These are phyloP conservation scores for Penicillium decumbens DNA, from an alignment of 2,329 filamentous ascomycete genomes.

Conservation along the genomic window DNA sequence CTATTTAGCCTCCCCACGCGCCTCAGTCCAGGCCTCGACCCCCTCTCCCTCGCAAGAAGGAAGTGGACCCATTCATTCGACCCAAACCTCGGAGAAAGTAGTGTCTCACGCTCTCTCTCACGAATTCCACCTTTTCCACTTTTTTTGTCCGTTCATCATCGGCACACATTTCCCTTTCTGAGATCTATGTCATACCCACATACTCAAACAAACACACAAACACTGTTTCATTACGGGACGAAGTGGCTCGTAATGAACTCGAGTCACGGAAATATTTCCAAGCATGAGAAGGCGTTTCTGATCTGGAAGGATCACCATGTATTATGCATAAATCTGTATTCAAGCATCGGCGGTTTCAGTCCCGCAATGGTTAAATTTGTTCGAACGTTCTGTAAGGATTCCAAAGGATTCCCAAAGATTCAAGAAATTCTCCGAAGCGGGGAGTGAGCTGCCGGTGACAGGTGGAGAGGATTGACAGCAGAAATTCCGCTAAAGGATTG, in stretches of 20 bases:
- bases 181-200: background rate
- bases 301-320: background rate
- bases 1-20: conserved; percentile 16
- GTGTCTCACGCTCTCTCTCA: background rate
- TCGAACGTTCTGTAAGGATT: background rate
- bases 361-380: background rate
- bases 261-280: conserved; percentile 1
- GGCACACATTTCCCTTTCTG: background rate
- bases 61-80: conserved; percentile 40
- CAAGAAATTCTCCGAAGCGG: background rate
- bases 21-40: conserved; percentile 20
- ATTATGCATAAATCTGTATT: background rate
- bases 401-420: background rate
- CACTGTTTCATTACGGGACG: background rate
- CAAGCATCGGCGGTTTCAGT: background rate
- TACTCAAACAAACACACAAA: background rate
- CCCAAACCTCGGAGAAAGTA: conserved; percentile 34
- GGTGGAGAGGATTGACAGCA: background rate
- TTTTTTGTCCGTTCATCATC: background rate
- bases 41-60: conserved; percentile 36
- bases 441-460: background rate
- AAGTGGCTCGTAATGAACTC: conserved; percentile 2
- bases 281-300: conserved; percentile 8
- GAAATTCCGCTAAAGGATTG: background rate
- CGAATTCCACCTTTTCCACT: background rate